phyloP scores from a whole-genome alignment of 1,284 basidiomycete species.

The Ustilago lituana region DNA sequence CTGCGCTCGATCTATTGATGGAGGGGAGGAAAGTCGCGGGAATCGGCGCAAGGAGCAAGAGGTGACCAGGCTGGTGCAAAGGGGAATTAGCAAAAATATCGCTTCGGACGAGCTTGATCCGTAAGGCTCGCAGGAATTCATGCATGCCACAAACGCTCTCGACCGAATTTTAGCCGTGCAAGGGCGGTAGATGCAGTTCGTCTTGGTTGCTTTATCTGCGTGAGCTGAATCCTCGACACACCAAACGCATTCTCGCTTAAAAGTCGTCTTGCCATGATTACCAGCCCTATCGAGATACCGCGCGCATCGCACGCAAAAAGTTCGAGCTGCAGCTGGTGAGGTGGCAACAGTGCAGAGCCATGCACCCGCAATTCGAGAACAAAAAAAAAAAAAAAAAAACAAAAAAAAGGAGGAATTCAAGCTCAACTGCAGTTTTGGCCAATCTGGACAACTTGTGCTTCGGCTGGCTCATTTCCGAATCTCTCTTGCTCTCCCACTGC shows the following conservation, averaged over 20 bases:
- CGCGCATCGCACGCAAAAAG: no score
- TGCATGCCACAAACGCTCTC: not conserved
- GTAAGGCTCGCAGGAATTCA: conserved; percentile 6
- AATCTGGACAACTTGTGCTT: conserved; percentile 17
- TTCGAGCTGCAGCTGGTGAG: no score
- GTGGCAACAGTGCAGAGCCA: no score
- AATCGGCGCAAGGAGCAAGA: not conserved
- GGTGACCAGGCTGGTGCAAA: not conserved
- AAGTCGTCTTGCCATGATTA: no score
- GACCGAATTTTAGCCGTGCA: not conserved
- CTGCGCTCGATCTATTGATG: not conserved
- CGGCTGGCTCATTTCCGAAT: conserved; percentile 16
- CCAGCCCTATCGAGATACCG: no score
- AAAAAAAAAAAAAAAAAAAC: no score
- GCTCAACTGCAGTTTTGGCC: conserved; percentile 12
- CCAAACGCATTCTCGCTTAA: no score
- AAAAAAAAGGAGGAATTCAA: not conserved
- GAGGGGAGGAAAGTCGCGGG: not conserved
- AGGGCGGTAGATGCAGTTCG: no score
- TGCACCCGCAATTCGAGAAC: no score
- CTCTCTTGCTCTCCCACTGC: no score
- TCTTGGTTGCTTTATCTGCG: no score
- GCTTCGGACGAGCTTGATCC: conserved; percentile 13
- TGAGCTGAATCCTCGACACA: no score
- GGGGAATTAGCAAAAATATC: not conserved